Percentiles rank a stretch among this genome's conserved stretches.
These are phyloP conservation scores for Solanum habrochaites DNA, from an alignment of 257 asterid species.

Conservation along the genomic window DNA sequence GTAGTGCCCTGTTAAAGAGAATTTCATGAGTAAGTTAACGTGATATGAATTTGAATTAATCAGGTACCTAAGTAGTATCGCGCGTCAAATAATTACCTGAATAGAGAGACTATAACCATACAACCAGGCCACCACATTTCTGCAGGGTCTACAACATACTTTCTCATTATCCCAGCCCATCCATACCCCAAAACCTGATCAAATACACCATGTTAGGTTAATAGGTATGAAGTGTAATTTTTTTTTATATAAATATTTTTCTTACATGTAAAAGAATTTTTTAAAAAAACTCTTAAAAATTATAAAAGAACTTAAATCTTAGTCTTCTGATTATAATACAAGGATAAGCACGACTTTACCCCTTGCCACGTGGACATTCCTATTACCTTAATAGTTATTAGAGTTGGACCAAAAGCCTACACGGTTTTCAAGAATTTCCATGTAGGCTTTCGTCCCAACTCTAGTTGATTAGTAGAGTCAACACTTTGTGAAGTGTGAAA, in stretches of 20 bases:
- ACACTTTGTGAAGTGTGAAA: background rate
- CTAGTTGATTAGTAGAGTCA: background rate
- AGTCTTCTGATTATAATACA: no score
- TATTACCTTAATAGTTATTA: background rate
- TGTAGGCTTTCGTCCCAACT: background rate
- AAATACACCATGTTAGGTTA: background rate
- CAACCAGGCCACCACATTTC: slow-evolving; percentile 2
- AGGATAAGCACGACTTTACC: no score
- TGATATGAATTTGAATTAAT: background rate
- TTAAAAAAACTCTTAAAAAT: no score
- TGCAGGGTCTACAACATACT: background rate
- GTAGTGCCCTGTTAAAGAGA: background rate
- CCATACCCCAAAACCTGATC: background rate
- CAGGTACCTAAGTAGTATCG: background rate
- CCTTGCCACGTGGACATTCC: background rate
- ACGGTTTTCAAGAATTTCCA: background rate
- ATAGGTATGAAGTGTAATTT: background rate
- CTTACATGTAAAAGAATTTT: no score
- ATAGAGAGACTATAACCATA: background rate
- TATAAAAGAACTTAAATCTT: no score
- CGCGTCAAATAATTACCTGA: background rate
- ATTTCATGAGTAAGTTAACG: background rate
- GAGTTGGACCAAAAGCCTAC: background rate
- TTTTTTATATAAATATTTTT: background rate
- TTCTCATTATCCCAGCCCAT: background rate